A percentile compares a stretch with the other conserved stretches of the same genome.
Conservation (phyloP, 176 grass and related monocot species). For the Olyra latifolia region DNA sequence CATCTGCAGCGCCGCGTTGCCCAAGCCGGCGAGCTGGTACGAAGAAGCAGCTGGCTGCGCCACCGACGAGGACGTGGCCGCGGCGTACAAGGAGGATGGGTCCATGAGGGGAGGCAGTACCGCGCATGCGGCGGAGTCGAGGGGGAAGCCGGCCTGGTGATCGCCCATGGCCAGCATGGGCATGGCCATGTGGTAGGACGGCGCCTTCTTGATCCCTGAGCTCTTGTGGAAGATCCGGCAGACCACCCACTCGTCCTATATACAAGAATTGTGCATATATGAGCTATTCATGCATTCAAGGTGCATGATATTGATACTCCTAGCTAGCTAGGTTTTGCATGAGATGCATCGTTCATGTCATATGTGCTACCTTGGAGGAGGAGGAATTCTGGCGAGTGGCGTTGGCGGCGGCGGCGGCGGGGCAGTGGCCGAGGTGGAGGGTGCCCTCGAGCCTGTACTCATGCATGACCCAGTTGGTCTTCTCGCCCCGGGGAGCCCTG, state of each 20-base stretch:
- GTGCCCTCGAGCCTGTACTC: conserved; percentile 51
- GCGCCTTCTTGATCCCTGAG: conserved; percentile 27
- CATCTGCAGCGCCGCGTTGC: background rate
- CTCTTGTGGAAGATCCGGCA: conserved; percentile 63
- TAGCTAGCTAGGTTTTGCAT: background rate
- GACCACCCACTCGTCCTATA: conserved; percentile 66
- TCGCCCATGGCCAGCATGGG: background rate
- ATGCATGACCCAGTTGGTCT: conserved; percentile 68
- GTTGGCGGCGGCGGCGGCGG: background rate
- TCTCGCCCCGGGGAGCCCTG: conserved; percentile 44
- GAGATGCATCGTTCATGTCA: background rate
- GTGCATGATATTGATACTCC: too few species aligned
- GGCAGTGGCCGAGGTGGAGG: background rate
- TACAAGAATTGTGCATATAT: too few species aligned
- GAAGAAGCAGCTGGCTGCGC: background rate
- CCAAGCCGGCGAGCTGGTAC: background rate
- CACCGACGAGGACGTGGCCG: background rate
- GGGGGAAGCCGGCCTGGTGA: background rate
- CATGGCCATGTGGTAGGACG: background rate
- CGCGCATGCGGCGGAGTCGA: background rate
- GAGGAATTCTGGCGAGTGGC: background rate
- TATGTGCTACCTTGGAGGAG: conserved; percentile 18
- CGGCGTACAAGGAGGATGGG: background rate
- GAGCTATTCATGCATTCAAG: too few species aligned
- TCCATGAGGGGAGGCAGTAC: conserved; percentile 20